Base-by-base conservation (phyloP, 345 rosid genomes). In the Syzygium aqueum region DNA sequence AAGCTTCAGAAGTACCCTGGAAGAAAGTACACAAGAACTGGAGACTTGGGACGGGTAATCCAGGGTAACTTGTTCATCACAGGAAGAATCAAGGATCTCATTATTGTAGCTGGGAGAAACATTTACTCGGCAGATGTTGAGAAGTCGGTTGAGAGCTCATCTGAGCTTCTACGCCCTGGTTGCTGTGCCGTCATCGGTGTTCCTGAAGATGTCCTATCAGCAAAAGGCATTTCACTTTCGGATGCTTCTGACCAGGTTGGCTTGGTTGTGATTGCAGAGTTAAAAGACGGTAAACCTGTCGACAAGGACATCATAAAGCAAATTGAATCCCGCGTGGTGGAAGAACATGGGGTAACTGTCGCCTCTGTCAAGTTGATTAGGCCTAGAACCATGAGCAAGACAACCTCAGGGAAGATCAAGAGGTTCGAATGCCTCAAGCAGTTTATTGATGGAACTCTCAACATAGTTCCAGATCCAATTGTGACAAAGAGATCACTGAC, bases 1-100 rank as follows among this genome's bases (percentile, higher is more conserved):
- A 89, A 89, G 87, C 91, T 94, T 37, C 86, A 57, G 51, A 87
- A 88, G 84, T 84, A 88, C 27, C 87, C 91, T 5, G 93, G 93
- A 89, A 92, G 91, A 89, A 92, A 13, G 53, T 95, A 95, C 87
- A 92, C 94, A 2, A 90, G 93, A 90, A 93, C 97, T 3, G 95
- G 97, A 43, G 96, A 94, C 87, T 86, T 95, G 89, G 97, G 97
- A 85, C 89, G 95, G 65, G 88, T 92, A 46, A 93, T 94, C 82
- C 95, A 92, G 84, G 93, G 91, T 54, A 95, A 93, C 2, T 78
- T 94, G 85, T 94, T 93, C 90, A 95, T 93, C 89, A 94, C 96
- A 3, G 97, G 97, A 87, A 92, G 97, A 93, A 94, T 94, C 92
- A 94, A 95, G 90, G 97, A 94, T 91, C 94, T 95, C 49, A 95